Percentiles rank a stretch among this genome's conserved stretches.
Conservation (phyloP, 2,329 filamentous ascomycete species). For the Mariannaea sp. region DNA sequence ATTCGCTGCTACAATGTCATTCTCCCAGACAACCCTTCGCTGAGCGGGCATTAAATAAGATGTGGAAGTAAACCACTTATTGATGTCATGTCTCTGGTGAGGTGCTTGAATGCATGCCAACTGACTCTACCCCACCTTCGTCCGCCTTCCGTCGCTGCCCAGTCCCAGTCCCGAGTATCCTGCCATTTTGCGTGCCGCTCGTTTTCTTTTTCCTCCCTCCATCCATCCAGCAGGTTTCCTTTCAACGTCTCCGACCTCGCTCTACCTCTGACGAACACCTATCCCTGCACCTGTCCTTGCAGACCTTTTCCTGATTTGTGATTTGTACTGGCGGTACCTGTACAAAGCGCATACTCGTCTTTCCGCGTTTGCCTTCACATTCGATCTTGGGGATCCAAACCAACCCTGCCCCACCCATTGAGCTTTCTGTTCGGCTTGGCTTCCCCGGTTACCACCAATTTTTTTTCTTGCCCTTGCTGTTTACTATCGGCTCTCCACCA, state of each 20-base stretch:
- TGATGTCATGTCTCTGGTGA: too few relatives aligned
- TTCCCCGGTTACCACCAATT: background rate
- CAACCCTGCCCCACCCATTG: constrained; percentile 8
- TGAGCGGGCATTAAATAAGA: too few relatives aligned
- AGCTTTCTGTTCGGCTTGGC: constrained; percentile 3
- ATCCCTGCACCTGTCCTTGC: background rate
- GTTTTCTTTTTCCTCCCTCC: background rate
- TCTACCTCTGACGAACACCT: background rate
- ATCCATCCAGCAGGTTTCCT: background rate
- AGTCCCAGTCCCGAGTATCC: too few relatives aligned
- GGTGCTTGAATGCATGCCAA: too few relatives aligned
- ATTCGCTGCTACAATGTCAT: too few relatives aligned
- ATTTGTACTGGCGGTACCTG: too few relatives aligned
- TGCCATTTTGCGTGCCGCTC: constrained; percentile 4
- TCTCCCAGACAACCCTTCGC: too few relatives aligned
- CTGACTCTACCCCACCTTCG: constrained; percentile 25
- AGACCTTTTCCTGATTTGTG: too few relatives aligned
- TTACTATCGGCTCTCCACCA: background rate
- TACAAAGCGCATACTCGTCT: too few relatives aligned
- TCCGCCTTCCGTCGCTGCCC: constrained; percentile 6
- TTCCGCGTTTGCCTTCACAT: too few relatives aligned
- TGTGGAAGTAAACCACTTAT: too few relatives aligned
- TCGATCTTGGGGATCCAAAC: background rate
- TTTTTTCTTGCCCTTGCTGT: background rate
- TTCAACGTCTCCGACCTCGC: background rate